Evolutionary conservation across 768 basidiomycete genomes (phyloP), one percentile per base, ranked within the genome.

Genomic region (Tricholomella constricta): DNA sequence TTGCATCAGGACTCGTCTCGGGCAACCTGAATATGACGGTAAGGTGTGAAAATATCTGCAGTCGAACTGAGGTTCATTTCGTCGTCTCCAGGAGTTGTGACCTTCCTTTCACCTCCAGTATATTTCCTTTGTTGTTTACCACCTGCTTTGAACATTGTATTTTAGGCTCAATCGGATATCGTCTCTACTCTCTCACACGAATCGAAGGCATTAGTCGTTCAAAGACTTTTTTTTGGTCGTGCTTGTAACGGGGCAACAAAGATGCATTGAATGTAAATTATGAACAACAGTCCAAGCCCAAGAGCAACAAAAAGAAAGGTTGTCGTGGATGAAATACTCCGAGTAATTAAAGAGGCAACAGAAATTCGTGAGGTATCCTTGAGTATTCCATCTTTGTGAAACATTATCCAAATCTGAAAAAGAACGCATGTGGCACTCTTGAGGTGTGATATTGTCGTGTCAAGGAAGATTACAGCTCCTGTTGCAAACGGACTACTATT

Each of bases 21-120:
- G 89, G 90, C 40, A 87, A 86, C 67, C 70, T 91, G 54, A 86
- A 80, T 66, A 83, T 89, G 80, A 91, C 84, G 48, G 84, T 83
- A 62, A 59, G 78, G 10, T 40, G 15, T 27, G 26, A 11, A 14
- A n/a, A 10, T n/a, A 26, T 27, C 23, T 31, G 23, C 15, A 4
- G 22, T 25, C 11, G 37, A 15, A 14, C 20, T 17, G 17, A 26
- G 35, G 12, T 20, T 38, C 25, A 25, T 22, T 19, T 12, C 10
- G 9, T 26, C 22, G 12, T 37, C 8, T 27, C 4, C 12, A 61
- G 59, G 59, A 60, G 42, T 29, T 60, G 32, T 60, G 41, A 54
- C 46, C 15, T 11, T 51, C 25, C 10, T 38, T 26, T 40, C n/a
- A n/a, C n/a, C n/a, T n/a, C n/a, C n/a, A n/a, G n/a, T n/a, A n/a